Evolutionary conservation across 306 rosid species (phyloP), one percentile per base, ranked within the genome.

Genomic region (Corylus americana): DNA sequence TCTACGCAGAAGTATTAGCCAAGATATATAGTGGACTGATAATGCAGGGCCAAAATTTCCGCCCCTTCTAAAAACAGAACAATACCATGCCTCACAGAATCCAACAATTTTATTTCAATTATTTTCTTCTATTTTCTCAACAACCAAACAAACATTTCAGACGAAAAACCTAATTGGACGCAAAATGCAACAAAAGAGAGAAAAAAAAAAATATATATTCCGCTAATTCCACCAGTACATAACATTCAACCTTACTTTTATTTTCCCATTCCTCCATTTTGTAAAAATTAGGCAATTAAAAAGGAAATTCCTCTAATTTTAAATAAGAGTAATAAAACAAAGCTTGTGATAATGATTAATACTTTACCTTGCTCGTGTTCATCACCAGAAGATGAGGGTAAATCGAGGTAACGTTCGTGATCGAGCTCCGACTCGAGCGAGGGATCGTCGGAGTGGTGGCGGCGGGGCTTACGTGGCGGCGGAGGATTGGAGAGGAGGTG

Each of bases 321-420:
- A 37, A 18, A 8, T 5, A 17, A 63, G 11, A 29, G 13, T 25
- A n/a, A 18, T n/a, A 2, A n/a, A 55, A 7, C 62, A 55, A 3
- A 55, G n/a, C 27, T n/a, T 55, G 62, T n/a, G 29, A 55, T 18
- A 8, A 59, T 27, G 35, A 59, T 25, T 11, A 25, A 25, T 25
- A 31, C 16, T 61, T 71, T 88, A 93, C 98, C 98, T 87, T 82
- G 89, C 54, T 81, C 86, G 51, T 76, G 87, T 22, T 84, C 80
- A 4, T 82, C 81, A 8, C 80, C 16, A 25, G 89, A 72, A 42
- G 87, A 78, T 0, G 88, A 77, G 55, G 93, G 93, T 45, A 93
- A 88, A 86, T 93, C 98, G 79, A 88, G 97, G 85, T 88, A 93
- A 9, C 97, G 91, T 31, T 88, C 88, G 72, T 75, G 79, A 79